phyloP scores from a whole-genome alignment of 140 eudicot genomes.

The Oenanthe javanica region DNA sequence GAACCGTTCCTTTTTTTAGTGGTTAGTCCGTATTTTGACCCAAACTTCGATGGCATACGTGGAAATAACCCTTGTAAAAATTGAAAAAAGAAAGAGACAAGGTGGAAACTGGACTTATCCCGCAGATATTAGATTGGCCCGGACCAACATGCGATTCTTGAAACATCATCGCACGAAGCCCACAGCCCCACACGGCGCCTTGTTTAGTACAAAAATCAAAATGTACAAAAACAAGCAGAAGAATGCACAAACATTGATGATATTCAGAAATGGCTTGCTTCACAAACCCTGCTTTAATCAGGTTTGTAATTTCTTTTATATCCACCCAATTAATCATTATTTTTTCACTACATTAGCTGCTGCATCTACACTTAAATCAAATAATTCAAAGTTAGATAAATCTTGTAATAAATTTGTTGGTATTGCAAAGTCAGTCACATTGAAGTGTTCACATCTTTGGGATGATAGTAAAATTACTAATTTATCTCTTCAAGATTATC shows the following conservation, averaged over 20 bases:
- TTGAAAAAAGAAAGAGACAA: too few species aligned
- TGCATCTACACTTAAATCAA: slow-evolving; percentile 16
- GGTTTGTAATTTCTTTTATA: slow-evolving; percentile 29
- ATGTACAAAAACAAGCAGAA: not conserved
- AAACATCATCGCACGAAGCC: too few species aligned
- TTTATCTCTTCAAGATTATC: slow-evolving; percentile 28
- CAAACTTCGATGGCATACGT: too few species aligned
- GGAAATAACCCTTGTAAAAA: too few species aligned
- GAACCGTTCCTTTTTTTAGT: too few species aligned
- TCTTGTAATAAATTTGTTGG: slow-evolving; percentile 19
- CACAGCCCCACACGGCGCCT: too few species aligned
- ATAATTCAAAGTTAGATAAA: slow-evolving; percentile 18
- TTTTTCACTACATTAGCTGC: slow-evolving; percentile 16
- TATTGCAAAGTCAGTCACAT: slow-evolving; percentile 32
- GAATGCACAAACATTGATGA: slow-evolving; percentile 4
- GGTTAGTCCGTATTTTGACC: too few species aligned
- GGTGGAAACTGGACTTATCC: too few species aligned
- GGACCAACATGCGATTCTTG: not conserved
- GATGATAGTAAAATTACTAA: slow-evolving; percentile 12
- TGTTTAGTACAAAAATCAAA: too few species aligned
- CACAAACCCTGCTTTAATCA: slow-evolving; percentile 21
- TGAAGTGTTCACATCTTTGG: slow-evolving; percentile 27
- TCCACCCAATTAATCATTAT: slow-evolving; percentile 16
- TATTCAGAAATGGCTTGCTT: slow-evolving; percentile 31
- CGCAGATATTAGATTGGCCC: not conserved